Evolutionary conservation across 805 yeast species (phyloP).

Genomic region (Sugiyamaella americana): DNA sequence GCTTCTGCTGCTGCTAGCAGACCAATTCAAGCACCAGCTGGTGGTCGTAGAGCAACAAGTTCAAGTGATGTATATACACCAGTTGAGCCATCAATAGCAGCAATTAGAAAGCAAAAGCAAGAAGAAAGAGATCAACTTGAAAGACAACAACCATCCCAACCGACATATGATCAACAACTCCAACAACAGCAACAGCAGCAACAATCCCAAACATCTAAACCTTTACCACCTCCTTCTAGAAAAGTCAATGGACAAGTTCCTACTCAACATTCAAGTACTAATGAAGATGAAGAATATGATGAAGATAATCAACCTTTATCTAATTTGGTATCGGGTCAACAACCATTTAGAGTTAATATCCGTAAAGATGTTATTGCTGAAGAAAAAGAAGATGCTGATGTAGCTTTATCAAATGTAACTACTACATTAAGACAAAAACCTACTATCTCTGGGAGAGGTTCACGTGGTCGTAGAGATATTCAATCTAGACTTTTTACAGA

Average conservation of each 20-base stretch:
- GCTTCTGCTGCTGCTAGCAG: background rate
- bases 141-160: background rate
- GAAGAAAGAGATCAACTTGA: background rate
- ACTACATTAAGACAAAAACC: conserved; percentile 28
- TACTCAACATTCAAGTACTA: background rate
- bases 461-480: conserved; percentile 30
- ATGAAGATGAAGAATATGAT: conserved; percentile 9
- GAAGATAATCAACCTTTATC: conserved; percentile 10
- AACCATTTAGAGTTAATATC: conserved; percentile 21
- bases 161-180: no score
- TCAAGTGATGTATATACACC: conserved; percentile 9
- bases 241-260: conserved; percentile 19
- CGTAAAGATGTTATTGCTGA: conserved; percentile 24
- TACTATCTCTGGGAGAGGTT: conserved; percentile 25
- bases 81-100: background rate
- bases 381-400: conserved; percentile 23
- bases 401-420: conserved; percentile 29
- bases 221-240: conserved; percentile 23
- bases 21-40: conserved; percentile 7
- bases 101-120: background rate
- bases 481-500: conserved; percentile 27
- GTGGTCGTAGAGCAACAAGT: conserved; percentile 5
- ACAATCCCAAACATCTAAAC: conserved; percentile 7
- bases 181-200: background rate
- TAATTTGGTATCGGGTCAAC: conserved; percentile 5